Conservation (phyloP, 1,139 yeast species). For the Sugiyamaella paludigena region DNA sequence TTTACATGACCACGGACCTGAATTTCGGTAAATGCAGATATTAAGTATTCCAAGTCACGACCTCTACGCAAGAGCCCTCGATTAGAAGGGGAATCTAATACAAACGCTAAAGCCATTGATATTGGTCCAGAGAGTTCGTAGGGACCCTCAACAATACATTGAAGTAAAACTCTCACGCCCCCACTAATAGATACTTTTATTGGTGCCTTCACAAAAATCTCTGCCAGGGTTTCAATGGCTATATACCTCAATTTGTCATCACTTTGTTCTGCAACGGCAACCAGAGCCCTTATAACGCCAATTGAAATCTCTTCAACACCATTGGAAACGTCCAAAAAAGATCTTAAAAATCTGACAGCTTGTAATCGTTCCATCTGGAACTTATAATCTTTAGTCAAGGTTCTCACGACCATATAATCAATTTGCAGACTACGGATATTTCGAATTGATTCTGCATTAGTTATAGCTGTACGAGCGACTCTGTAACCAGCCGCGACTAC, state of each 20-base stretch:
- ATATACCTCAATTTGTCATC: slow-evolving; percentile 56
- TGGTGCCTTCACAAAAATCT: slow-evolving; percentile 61
- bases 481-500: slow-evolving; percentile 76
- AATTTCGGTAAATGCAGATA: slow-evolving; percentile 64
- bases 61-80: slow-evolving; percentile 60
- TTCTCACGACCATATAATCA: slow-evolving; percentile 60
- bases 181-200: slow-evolving; percentile 59
- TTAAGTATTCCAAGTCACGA: slow-evolving; percentile 58
- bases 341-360: slow-evolving; percentile 69
- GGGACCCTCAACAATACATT: slow-evolving; percentile 61
- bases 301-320: slow-evolving; percentile 58
- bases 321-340: slow-evolving; percentile 54
- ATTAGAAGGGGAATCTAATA: slow-evolving; percentile 60
- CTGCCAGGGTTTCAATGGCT: slow-evolving; percentile 70
- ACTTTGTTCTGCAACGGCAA: slow-evolving; percentile 63
- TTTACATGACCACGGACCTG: slow-evolving; percentile 47
- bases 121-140: slow-evolving; percentile 55
- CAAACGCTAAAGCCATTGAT: slow-evolving; percentile 53
- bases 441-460: slow-evolving; percentile 51
- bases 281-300: slow-evolving; percentile 69
- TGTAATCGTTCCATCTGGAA: slow-evolving; percentile 68
- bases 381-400: slow-evolving; percentile 57
- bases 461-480: slow-evolving; percentile 62
- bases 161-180: slow-evolving; percentile 60
- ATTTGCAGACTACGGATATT: slow-evolving; percentile 48